Conservation (phyloP, 805 yeast species). For the Candida yuanshanica region DNA sequence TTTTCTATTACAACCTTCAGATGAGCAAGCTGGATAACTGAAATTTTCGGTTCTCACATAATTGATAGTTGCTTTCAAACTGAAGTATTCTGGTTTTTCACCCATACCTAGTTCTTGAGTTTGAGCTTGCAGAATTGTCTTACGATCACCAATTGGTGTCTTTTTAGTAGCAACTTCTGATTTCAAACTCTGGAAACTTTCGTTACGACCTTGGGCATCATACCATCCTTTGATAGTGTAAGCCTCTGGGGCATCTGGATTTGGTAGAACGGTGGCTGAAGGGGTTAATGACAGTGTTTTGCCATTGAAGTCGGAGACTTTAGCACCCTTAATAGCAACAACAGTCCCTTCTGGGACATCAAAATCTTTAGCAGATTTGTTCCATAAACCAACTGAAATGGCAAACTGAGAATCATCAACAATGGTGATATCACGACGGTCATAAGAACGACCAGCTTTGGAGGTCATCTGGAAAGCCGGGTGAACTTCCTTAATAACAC, state of each 20-base stretch:
- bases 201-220: constrained; percentile 67
- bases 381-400: constrained; percentile 85
- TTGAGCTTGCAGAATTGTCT: constrained; percentile 60
- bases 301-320: constrained; percentile 85
- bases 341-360: constrained; percentile 69
- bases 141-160: constrained; percentile 48
- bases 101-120: constrained; percentile 63
- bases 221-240: constrained; percentile 92
- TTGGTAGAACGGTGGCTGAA: constrained; percentile 66
- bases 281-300: constrained; percentile 76
- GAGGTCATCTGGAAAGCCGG: constrained; percentile 77
- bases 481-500: constrained; percentile 72
- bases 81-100: constrained; percentile 77
- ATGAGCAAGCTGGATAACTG: constrained; percentile 84
- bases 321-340: constrained; percentile 88
- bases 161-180: constrained; percentile 39
- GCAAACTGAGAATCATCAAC: constrained; percentile 82
- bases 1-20: constrained; percentile 77
- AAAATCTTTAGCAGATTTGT: constrained; percentile 77
- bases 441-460: constrained; percentile 86
- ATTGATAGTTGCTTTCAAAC: constrained; percentile 67
- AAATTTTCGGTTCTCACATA: constrained; percentile 70
- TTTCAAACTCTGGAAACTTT: constrained; percentile 57
- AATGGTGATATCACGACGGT: constrained; percentile 80
- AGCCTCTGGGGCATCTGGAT: constrained; percentile 89